These are phyloP conservation scores for Gossypium turneri DNA, from an alignment of 345 rosid genomes.

Conservation along the genomic window DNA sequence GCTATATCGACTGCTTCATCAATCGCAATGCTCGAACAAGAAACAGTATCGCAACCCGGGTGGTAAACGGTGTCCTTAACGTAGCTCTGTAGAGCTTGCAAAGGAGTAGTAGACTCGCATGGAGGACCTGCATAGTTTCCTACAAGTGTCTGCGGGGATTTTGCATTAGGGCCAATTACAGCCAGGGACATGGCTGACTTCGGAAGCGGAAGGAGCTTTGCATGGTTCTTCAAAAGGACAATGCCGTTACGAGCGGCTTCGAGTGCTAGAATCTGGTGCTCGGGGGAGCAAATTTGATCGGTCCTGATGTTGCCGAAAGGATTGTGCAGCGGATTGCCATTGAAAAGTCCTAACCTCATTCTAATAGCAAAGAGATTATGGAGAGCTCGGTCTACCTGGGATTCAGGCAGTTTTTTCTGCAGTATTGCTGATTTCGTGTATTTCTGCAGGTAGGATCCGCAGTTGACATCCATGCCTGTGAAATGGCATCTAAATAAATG, in stretches of 20 bases:
- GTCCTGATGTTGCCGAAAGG: conserved; percentile 66
- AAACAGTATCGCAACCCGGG: conserved; percentile 62
- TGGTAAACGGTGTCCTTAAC: conserved; percentile 42
- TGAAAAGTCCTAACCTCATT: conserved; percentile 85
- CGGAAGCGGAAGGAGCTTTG: conserved; percentile 54
- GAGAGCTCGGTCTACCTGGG: conserved; percentile 65
- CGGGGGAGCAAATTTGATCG: conserved; percentile 56
- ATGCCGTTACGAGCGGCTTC: conserved; percentile 85
- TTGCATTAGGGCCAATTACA: conserved; percentile 81
- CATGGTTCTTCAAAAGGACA: conserved; percentile 72
- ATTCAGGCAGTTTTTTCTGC: conserved; percentile 55
- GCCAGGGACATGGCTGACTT: conserved; percentile 52
- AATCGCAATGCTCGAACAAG: conserved; percentile 49
- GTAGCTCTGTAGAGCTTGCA: conserved; percentile 53
- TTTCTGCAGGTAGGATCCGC: conserved; percentile 43
- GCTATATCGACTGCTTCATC: conserved; percentile 54
- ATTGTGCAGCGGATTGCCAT: conserved; percentile 54
- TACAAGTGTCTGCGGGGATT: conserved; percentile 44
- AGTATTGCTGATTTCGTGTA: conserved; percentile 63
- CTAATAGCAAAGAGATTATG: conserved; percentile 69
- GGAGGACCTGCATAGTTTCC: conserved; percentile 90
- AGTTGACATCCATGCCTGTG: conserved; percentile 75
- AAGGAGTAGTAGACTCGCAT: conserved; percentile 54
- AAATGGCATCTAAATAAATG: not conserved
- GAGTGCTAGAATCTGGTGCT: conserved; percentile 76